Percentiles rank a stretch among this genome's conserved stretches.
phyloP scores from a whole-genome alignment of 2,329 filamentous ascomycete genomes.

The Fusarium sp. region DNA sequence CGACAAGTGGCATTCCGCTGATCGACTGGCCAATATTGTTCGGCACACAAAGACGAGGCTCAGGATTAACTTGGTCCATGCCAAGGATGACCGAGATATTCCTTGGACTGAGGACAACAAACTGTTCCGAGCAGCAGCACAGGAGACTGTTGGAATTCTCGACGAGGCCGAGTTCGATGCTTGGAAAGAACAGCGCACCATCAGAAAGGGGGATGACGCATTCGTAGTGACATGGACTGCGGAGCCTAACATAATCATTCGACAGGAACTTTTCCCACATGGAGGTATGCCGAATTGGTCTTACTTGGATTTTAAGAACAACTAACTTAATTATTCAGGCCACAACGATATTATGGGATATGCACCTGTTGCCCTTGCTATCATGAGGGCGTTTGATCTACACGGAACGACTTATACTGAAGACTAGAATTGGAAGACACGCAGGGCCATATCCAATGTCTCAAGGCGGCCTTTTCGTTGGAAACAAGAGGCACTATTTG shows the following conservation, averaged over 20 bases:
- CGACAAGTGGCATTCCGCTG: slow-evolving; percentile 82
- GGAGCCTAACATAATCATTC: slow-evolving; percentile 57
- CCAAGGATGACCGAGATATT: slow-evolving; percentile 82
- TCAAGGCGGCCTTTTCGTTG: neutral
- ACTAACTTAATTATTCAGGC: slow-evolving; percentile 52
- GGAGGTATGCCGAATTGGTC: slow-evolving; percentile 56
- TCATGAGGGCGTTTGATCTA: slow-evolving; percentile 69
- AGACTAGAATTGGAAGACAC: neutral
- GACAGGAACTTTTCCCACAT: slow-evolving; percentile 62
- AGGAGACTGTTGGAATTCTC: slow-evolving; percentile 54
- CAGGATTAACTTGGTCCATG: slow-evolving; percentile 77
- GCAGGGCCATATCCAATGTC: neutral
- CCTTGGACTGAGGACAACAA: slow-evolving; percentile 73
- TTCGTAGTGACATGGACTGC: slow-evolving; percentile 58
- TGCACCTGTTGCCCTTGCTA: slow-evolving; percentile 67
- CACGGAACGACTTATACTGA: slow-evolving; percentile 45
- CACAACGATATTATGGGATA: slow-evolving; percentile 75
- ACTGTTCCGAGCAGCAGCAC: slow-evolving; percentile 67
- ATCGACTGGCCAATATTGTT: slow-evolving; percentile 67
- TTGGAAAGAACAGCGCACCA: slow-evolving; percentile 57
- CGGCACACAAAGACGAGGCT: slow-evolving; percentile 61
- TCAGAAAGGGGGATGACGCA: slow-evolving; percentile 54
- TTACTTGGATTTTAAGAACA: too few relatives aligned
- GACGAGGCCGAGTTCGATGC: slow-evolving; percentile 51
- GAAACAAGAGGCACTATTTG: neutral